Base-by-base conservation (phyloP, 1,139 yeast species). In the Kodamaea sp. region DNA sequence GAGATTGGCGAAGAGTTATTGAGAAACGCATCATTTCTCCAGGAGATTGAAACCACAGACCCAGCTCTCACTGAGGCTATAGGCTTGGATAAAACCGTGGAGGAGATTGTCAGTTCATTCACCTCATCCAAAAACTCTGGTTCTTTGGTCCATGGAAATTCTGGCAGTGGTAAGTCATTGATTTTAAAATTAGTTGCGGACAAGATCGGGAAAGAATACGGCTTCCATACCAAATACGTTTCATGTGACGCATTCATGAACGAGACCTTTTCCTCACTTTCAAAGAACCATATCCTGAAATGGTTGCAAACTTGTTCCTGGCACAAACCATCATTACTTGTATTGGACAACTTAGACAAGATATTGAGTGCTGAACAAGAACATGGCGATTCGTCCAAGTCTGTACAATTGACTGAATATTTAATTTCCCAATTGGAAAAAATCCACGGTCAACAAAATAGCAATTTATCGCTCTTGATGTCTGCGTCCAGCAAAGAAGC, bases 271-370 rank as follows among this genome's bases (percentile, higher is more conserved):
- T 71, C 70, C 7, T 71, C 69, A 22, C 59, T 86, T 32, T 54
- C 66, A 4, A 51, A 54, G 22, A 61, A 53, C 31, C 65, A 73
- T 18, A 48, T 88, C 24, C 64, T 64, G 15, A 72, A 71, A 29
- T 69, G 80, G 65, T 54, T 83, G 16, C 73, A 75, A 29, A 76
- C 75, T 38, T 79, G 90, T 22, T 69, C 84, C 15, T 88, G 96
- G 95, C 77, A 80, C 51, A 71, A 84, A 16, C 97, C 97, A 0
- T 67, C 92, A 1, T 64, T 89, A 2, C 58, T 92, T 4, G 61
- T 90, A 1, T 57, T 92, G 22, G 97, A 92, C 48, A 89, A 89
- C 47, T 57, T 89, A n/a, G 96, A 90, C 48, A 75, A 78, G 44
- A 53, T 90, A 9, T 70, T 89, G 28, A 77, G 87, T 0, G 85